A percentile compares a stretch with the other conserved stretches of the same genome.
These are phyloP conservation scores for Conticribra guillardii DNA, from an alignment of 108 stramenopile species.

Conservation along the genomic window DNA sequence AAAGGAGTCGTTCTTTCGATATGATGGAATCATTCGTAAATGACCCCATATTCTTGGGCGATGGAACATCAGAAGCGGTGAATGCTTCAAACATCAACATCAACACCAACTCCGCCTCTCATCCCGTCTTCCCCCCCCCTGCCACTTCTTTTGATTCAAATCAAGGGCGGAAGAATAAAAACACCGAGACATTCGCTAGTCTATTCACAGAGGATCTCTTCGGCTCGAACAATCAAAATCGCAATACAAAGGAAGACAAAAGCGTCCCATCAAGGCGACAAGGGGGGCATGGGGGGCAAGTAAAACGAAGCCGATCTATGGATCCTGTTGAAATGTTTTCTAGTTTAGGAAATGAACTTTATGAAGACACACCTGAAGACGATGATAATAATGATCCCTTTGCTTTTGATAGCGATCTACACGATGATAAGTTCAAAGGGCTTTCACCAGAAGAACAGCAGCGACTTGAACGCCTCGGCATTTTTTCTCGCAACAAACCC, in stretches of 20 bases:
- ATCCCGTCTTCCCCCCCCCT: background rate
- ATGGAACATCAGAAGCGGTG: too few relatives aligned
- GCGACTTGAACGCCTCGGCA: background rate
- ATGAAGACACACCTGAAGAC: background rate
- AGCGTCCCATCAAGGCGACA: background rate
- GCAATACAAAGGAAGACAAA: background rate
- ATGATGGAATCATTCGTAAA: background rate
- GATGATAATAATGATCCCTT: background rate
- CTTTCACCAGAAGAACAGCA: background rate
- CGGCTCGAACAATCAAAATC: too few relatives aligned
- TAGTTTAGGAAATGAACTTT: background rate
- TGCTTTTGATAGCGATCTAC: background rate
- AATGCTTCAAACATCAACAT: background rate
- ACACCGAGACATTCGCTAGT: background rate
- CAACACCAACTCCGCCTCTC: background rate
- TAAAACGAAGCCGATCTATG: slow-evolving; percentile 3
- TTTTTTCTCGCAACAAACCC: background rate
- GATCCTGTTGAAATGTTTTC: slow-evolving; percentile 4
- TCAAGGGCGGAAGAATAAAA: background rate
- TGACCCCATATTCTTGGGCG: too few relatives aligned
- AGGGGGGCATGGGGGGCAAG: background rate
- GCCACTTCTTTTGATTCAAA: background rate
- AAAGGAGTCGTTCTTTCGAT: background rate
- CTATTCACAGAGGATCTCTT: background rate
- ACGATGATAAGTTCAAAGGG: background rate